Evolutionary conservation across 2,329 filamentous ascomycete species (phyloP).

Genomic region (Parascedosporium putredinis): DNA sequence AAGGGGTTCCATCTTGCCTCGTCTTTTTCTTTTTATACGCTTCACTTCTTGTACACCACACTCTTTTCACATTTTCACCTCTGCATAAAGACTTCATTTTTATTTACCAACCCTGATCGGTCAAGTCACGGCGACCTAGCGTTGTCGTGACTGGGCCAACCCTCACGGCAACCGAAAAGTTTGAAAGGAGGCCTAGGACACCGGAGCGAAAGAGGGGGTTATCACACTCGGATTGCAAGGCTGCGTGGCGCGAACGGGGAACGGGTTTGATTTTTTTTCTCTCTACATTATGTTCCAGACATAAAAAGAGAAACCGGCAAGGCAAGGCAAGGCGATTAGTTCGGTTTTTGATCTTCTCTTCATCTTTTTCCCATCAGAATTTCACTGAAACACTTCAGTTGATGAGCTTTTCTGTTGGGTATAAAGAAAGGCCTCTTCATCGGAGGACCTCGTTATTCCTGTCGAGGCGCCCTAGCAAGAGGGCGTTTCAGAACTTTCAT

Average conservation of each 20-base stretch:
- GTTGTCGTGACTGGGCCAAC: neutral
- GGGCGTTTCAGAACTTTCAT: neutral
- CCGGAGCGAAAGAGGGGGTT: neutral
- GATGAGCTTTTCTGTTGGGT: too few relatives aligned
- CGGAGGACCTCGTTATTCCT: neutral
- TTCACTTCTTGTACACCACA: slow-evolving; percentile 11
- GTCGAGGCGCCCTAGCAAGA: neutral
- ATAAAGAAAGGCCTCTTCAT: neutral
- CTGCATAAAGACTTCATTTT: slow-evolving; percentile 6
- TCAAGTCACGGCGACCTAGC: neutral
- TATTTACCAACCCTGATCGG: slow-evolving; percentile 1
- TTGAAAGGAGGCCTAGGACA: slow-evolving; percentile 3
- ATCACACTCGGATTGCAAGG: neutral
- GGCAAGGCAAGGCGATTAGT: slow-evolving; percentile 13
- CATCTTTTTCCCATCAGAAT: slow-evolving; percentile 14
- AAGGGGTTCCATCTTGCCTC: too few relatives aligned
- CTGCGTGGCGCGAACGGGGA: neutral
- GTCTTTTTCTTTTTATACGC: slow-evolving; percentile 3
- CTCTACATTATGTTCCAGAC: slow-evolving; percentile 19
- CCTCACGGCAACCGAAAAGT: neutral
- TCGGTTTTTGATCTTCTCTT: slow-evolving; percentile 16
- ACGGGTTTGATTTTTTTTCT: slow-evolving; percentile 18
- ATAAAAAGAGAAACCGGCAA: slow-evolving; percentile 3
- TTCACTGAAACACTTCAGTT: too few relatives aligned
- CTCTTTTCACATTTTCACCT: slow-evolving; percentile 16